These are phyloP conservation scores for Nakazawaea pomicola DNA, from an alignment of 805 yeast genomes.

Conservation along the genomic window DNA sequence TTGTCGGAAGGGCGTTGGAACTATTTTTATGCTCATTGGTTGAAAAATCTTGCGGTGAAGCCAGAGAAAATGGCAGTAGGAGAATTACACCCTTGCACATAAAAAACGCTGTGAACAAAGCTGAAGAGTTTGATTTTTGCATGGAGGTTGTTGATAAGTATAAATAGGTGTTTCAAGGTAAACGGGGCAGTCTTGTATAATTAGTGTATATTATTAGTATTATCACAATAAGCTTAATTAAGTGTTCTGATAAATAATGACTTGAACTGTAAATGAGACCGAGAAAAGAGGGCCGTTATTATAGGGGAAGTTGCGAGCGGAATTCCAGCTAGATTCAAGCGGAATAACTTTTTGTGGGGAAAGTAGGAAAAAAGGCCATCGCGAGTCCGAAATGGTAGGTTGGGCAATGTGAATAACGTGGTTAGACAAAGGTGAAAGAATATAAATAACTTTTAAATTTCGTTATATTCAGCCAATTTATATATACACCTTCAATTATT, in stretches of 20 bases:
- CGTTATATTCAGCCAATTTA: too few relatives aligned
- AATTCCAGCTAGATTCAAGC: not conserved
- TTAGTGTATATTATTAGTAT: too few relatives aligned
- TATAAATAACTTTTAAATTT: too few relatives aligned
- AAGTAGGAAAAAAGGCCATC: too few relatives aligned
- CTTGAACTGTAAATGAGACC: too few relatives aligned
- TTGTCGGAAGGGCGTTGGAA: slow-evolving; percentile 92
- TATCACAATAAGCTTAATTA: not conserved
- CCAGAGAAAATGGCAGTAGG: slow-evolving; percentile 67
- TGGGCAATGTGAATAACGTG: too few relatives aligned
- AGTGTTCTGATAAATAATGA: not conserved
- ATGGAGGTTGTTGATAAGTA: slow-evolving; percentile 68
- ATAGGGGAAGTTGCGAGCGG: too few relatives aligned
- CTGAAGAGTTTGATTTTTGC: slow-evolving; percentile 91
- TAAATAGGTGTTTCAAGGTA: slow-evolving; percentile 17
- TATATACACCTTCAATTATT: too few relatives aligned
- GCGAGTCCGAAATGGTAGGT: too few relatives aligned
- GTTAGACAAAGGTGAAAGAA: too few relatives aligned
- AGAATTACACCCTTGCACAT: slow-evolving; percentile 81
- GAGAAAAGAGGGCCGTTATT: too few relatives aligned
- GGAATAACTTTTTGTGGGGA: slow-evolving; percentile 7
- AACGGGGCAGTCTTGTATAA: not conserved
- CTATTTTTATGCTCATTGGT: slow-evolving; percentile 86
- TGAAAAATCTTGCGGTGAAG: slow-evolving; percentile 75
- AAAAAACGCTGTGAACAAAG: slow-evolving; percentile 74